Percentiles rank a stretch among this genome's conserved stretches.
Conservation (phyloP, 2,329 filamentous ascomycete genomes). For the Sporothrix pallida region DNA sequence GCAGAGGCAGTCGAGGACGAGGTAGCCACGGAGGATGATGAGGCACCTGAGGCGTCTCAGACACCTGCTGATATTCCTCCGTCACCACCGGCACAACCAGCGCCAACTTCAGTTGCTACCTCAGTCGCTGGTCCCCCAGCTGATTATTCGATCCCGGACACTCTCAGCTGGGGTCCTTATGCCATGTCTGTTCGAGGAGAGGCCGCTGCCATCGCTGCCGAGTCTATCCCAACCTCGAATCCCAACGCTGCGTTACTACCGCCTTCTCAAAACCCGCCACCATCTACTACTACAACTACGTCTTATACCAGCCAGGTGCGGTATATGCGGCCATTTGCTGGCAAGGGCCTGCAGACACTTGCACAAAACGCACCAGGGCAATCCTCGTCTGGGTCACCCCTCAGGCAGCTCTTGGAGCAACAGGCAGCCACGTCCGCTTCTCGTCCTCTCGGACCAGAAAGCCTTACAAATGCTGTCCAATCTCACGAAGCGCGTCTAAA, state of each 20-base stretch:
- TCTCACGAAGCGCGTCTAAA: constrained; percentile 70
- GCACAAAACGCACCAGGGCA: constrained; percentile 47
- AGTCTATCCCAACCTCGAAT: constrained; percentile 40
- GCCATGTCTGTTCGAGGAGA: constrained; percentile 49
- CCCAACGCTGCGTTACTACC: constrained; percentile 51
- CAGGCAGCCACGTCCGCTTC: not conserved
- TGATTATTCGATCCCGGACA: constrained; percentile 61
- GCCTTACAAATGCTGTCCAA: constrained; percentile 59
- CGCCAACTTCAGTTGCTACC: not conserved
- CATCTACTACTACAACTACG: constrained; percentile 56
- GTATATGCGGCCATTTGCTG: constrained; percentile 62
- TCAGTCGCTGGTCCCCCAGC: constrained; percentile 40
- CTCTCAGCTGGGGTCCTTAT: constrained; percentile 57
- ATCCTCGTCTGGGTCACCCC: constrained; percentile 44
- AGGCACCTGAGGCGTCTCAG: constrained; percentile 4
- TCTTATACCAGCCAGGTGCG: constrained; percentile 54
- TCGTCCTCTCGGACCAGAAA: constrained; percentile 41
- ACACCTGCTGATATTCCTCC: not conserved
- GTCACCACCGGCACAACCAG: constrained; percentile 38
- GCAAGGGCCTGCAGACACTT: constrained; percentile 61
- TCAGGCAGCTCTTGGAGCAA: not conserved
- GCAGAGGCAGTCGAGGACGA: not conserved
- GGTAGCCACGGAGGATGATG: not conserved
- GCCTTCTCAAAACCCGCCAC: constrained; percentile 51
- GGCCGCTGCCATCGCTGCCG: constrained; percentile 47